Evolutionary conservation across 257 asterid species (phyloP), one percentile per base, ranked within the genome.

Genomic region (Nicotiana knightiana): DNA sequence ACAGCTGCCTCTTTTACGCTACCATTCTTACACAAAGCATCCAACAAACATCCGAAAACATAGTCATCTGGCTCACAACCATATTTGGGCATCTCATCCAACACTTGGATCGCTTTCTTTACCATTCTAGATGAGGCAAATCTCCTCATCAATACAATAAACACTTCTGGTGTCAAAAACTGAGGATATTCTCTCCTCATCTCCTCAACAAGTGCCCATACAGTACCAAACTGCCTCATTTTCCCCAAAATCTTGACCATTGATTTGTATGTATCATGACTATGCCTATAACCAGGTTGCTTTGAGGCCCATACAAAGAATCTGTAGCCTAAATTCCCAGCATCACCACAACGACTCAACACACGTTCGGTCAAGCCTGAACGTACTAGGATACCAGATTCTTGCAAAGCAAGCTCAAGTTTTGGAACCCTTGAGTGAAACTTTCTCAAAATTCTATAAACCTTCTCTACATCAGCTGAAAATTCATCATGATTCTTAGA

Each of bases 171-270:
- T 4, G 97, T 81, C 81, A 96, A 84, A 62, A 96, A 84, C 55
- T 88, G 93, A 64, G 97, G 91, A 86, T 87, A 91, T 63, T 93
- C 99, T 77, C 81, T 96, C 87, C 98, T 87, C 97, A 93, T 96
- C 85, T 96, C 98, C 85, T 96, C 98, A 54, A 93, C 87, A 48
- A 96, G 95, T 70, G 98, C 99, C 98, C 99, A 96, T 85, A 95
- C 97, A 59, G 97, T 90, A 54, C 99, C 98, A 85, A 95, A 93
- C 80, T 95, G 97, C 85, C 96, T 92, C 98, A 96, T 93, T 88
- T 92, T 93, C 37, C 96, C 93, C 35, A 96, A 82, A 75, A 86
- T 88, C 92, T 87, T 96, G 76, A 93, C 86, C 96, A 96, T 91
- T 51, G 94, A 92, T 84, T 89, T 93, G 81, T 96, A 93, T n/a